Percentiles rank a stretch among this genome's conserved stretches.
These are phyloP conservation scores for Trametes sanguinea DNA, from an alignment of 768 basidiomycete species.

Conservation along the genomic window DNA sequence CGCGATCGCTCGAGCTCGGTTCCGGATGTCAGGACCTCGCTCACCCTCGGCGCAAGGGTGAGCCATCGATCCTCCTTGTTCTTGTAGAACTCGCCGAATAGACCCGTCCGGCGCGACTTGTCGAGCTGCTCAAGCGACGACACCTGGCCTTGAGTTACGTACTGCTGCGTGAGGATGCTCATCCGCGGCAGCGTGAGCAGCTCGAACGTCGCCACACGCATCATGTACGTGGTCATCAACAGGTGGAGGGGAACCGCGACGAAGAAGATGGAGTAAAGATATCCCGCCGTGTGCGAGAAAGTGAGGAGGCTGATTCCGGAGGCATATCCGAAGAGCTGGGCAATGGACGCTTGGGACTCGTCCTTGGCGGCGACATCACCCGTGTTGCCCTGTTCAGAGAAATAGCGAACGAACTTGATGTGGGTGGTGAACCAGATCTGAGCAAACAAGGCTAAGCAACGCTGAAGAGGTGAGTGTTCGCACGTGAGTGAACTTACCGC, in stretches of 20 bases:
- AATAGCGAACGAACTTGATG: slow-evolving; percentile 34
- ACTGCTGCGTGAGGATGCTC: slow-evolving; percentile 26
- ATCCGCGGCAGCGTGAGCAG: slow-evolving; percentile 32
- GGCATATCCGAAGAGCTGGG: slow-evolving; percentile 30
- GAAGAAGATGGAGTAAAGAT: slow-evolving; percentile 31
- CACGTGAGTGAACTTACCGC: slow-evolving; percentile 23
- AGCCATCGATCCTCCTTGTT: slow-evolving; percentile 24
- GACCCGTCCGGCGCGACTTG: slow-evolving; percentile 17
- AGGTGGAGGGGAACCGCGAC: slow-evolving; percentile 28
- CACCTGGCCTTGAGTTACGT: slow-evolving; percentile 15
- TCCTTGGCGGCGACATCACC: slow-evolving; percentile 35
- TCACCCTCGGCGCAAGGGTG: slow-evolving; percentile 26
- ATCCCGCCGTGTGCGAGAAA: slow-evolving; percentile 30
- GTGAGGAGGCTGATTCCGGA: slow-evolving; percentile 32
- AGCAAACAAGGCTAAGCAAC: not conserved
- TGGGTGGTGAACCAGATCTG: slow-evolving; percentile 35
- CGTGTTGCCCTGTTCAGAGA: slow-evolving; percentile 31
- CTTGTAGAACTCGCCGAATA: slow-evolving; percentile 34
- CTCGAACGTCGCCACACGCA: slow-evolving; percentile 33
- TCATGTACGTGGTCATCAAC: slow-evolving; percentile 28
- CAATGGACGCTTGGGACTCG: slow-evolving; percentile 34
- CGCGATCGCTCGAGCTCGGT: slow-evolving; percentile 14
- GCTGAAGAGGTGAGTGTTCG: not conserved
- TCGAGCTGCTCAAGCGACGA: slow-evolving; percentile 25
- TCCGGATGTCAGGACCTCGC: slow-evolving; percentile 22